These are phyloP conservation scores for Fusarium penzigii DNA, from an alignment of 2,329 filamentous ascomycete species.

Conservation along the genomic window DNA sequence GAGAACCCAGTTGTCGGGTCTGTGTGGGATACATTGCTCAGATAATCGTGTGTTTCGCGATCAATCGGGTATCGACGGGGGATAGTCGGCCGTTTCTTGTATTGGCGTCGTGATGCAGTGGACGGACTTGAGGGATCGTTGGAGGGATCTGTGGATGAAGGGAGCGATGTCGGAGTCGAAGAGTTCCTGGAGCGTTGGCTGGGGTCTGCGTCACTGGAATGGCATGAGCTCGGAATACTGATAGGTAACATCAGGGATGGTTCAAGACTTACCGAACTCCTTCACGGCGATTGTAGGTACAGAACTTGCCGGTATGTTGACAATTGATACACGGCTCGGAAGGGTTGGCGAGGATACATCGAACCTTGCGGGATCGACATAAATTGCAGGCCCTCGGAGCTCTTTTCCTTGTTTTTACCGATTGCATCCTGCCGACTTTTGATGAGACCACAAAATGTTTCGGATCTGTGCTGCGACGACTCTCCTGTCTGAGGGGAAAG, in stretches of 20 bases:
- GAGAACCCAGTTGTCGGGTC: neutral
- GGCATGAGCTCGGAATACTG: too few species aligned
- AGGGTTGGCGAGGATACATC: slow-evolving; percentile 25
- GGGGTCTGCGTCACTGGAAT: neutral
- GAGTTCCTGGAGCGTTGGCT: slow-evolving; percentile 2
- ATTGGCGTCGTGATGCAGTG: neutral
- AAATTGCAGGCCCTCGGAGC: slow-evolving; percentile 24
- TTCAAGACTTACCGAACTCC: slow-evolving; percentile 13
- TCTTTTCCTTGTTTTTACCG: slow-evolving; percentile 18
- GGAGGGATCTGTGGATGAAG: neutral
- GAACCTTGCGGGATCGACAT: slow-evolving; percentile 25
- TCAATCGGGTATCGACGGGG: neutral
- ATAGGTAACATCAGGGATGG: too few species aligned
- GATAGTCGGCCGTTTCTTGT: neutral
- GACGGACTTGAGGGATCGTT: neutral
- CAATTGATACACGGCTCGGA: slow-evolving; percentile 28
- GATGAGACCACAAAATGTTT: too few species aligned
- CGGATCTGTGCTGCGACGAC: too few species aligned
- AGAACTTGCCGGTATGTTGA: slow-evolving; percentile 26
- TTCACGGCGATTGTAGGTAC: slow-evolving; percentile 21
- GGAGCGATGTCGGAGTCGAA: slow-evolving; percentile 1
- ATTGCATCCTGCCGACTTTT: slow-evolving; percentile 4
- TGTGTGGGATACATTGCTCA: neutral
- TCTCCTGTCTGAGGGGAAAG: too few species aligned
- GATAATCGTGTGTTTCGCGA: neutral